A percentile compares a stretch with the other conserved stretches of the same genome.
These are phyloP conservation scores for Xylariales sp. DNA, from an alignment of 2,329 filamentous ascomycete species.

Conservation along the genomic window DNA sequence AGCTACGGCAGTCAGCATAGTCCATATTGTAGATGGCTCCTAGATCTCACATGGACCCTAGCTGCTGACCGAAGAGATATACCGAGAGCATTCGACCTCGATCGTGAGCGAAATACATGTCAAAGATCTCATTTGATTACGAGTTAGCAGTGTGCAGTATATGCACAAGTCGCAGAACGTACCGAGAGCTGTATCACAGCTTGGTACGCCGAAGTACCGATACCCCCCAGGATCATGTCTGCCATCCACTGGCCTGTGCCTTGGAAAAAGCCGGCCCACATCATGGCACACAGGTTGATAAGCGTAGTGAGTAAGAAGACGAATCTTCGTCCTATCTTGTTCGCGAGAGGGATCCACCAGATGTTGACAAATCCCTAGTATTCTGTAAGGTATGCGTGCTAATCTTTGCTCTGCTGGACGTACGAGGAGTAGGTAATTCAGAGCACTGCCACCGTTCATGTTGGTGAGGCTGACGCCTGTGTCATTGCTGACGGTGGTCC, in stretches of 20 bases:
- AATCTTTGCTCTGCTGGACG: not conserved
- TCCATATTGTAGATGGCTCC: not conserved
- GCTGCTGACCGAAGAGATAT: conserved; percentile 34
- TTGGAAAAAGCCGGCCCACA: not conserved
- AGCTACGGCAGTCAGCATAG: not conserved
- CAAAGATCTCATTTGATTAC: conserved; percentile 23
- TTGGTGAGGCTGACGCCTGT: conserved; percentile 32
- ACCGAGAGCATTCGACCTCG: conserved; percentile 30
- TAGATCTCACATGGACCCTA: conserved; percentile 26
- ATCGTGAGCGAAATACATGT: conserved; percentile 34
- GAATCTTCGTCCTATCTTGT: conserved; percentile 29
- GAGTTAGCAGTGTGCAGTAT: not conserved
- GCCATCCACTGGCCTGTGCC: conserved; percentile 12
- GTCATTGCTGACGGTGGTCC: conserved; percentile 34
- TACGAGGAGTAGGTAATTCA: conserved; percentile 33
- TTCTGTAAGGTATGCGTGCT: not conserved
- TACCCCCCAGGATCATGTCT: conserved; percentile 24
- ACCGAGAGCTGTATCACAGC: conserved; percentile 31
- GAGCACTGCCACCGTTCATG: conserved; percentile 34
- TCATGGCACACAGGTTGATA: conserved; percentile 13
- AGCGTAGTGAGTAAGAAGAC: conserved; percentile 30
- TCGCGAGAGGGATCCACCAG: conserved; percentile 28
- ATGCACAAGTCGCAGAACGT: not conserved
- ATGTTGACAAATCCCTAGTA: conserved; percentile 32
- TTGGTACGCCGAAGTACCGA: conserved; percentile 32